Evolutionary conservation across 805 yeast species (phyloP).

Genomic region (Jamesozyma spencerorum): DNA sequence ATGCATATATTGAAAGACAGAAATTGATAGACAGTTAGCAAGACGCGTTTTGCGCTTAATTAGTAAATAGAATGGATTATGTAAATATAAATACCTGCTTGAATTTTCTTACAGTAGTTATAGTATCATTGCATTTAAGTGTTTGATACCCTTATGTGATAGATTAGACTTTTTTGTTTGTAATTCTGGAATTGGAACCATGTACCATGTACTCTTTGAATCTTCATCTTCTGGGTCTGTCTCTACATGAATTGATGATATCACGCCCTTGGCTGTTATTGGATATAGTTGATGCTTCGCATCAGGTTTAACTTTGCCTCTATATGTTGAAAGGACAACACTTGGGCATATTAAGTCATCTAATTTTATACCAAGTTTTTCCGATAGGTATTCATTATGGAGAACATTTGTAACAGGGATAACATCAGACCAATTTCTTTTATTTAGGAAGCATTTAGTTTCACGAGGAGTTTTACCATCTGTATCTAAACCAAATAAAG

Average conservation of each 20-base stretch:
- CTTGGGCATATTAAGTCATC: conserved; percentile 21
- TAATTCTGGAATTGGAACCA: conserved; percentile 59
- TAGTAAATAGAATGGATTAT: too few species aligned
- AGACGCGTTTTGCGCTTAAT: too few species aligned
- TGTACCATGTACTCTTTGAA: conserved; percentile 55
- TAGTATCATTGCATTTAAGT: too few species aligned
- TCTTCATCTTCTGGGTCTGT: conserved; percentile 39
- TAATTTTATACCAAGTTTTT: conserved; percentile 6
- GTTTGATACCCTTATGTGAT: conserved; percentile 25
- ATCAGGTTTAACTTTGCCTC: conserved; percentile 12
- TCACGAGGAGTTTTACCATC: conserved; percentile 41
- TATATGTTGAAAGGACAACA: conserved; percentile 15
- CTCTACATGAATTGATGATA: conserved; percentile 69
- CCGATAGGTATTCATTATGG: conserved; percentile 12
- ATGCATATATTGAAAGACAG: too few species aligned
- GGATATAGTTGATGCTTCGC: conserved; percentile 52
- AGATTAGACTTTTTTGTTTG: conserved; percentile 21
- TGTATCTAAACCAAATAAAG: conserved; percentile 53
- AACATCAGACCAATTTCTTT: conserved; percentile 65
- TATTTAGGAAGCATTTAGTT: conserved; percentile 42
- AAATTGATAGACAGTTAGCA: too few species aligned
- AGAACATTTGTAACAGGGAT: conserved; percentile 41
- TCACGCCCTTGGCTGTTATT: conserved; percentile 45
- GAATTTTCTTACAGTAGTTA: too few species aligned
- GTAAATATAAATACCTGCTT: too few species aligned